A percentile compares a stretch with the other conserved stretches of the same genome.
These are phyloP conservation scores for Cystobasidium pallidum DNA, from an alignment of 1,284 basidiomycete species.

Conservation along the genomic window DNA sequence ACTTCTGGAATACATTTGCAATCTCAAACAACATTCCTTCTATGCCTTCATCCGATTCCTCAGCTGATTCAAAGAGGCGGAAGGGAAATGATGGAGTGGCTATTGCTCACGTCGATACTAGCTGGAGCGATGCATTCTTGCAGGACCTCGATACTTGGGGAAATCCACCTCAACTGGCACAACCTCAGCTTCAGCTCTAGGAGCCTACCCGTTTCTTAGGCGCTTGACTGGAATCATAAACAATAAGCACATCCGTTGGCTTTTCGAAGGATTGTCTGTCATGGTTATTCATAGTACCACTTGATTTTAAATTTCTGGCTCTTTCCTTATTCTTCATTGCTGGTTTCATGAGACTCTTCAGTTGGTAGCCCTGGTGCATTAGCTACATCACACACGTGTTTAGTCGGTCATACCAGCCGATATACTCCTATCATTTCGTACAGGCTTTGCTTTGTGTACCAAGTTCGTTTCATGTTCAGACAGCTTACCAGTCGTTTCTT, in stretches of 20 bases:
- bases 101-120: background rate
- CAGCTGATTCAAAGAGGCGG: background rate
- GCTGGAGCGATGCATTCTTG: conserved; percentile 7
- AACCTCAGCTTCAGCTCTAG: conserved; percentile 10
- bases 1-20: conserved; percentile 9
- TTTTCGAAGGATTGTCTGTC: background rate
- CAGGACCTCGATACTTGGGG: conserved; percentile 13
- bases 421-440: background rate
- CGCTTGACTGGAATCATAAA: background rate
- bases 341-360: background rate
- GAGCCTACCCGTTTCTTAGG: background rate
- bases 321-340: background rate
- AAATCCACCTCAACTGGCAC: conserved; percentile 14
- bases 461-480: conserved; percentile 7
- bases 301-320: background rate
- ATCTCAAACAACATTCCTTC: background rate
- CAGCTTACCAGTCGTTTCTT: background rate
- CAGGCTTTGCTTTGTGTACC: background rate
- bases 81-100: background rate
- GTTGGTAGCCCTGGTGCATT: background rate
- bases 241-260: background rate
- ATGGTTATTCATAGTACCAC: background rate
- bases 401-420: too few relatives aligned
- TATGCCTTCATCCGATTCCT: background rate
- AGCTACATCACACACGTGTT: background rate